Evolutionary conservation across 768 basidiomycete species (phyloP).

Genomic region (Rhodotorula graminis): DNA sequence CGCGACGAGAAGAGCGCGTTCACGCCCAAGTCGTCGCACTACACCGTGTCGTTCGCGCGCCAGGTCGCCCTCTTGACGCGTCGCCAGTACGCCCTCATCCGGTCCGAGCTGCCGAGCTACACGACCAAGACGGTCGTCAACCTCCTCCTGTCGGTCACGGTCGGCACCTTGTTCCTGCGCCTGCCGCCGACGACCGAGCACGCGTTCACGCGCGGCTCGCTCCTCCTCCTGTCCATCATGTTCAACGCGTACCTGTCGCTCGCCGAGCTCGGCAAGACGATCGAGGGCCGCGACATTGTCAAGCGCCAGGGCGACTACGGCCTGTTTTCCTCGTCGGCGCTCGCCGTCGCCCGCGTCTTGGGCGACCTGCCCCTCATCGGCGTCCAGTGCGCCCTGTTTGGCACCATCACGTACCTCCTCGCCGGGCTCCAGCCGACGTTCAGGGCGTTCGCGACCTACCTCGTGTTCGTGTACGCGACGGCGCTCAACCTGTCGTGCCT

Average conservation of each 20-base stretch:
- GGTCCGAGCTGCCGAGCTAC: slow-evolving; percentile 68
- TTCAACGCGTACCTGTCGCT: slow-evolving; percentile 58
- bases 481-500: slow-evolving; percentile 39
- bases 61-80: slow-evolving; percentile 68
- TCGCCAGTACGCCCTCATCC: slow-evolving; percentile 65
- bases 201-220: slow-evolving; percentile 82
- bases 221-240: slow-evolving; percentile 58
- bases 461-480: slow-evolving; percentile 37
- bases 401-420: slow-evolving; percentile 51
- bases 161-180: slow-evolving; percentile 55
- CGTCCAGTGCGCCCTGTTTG: slow-evolving; percentile 45
- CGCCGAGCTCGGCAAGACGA: slow-evolving; percentile 55
- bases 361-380: slow-evolving; percentile 49
- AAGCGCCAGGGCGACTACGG: slow-evolving; percentile 51
- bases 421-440: slow-evolving; percentile 45
- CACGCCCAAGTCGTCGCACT: slow-evolving; percentile 59
- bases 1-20: slow-evolving; percentile 43
- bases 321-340: slow-evolving; percentile 51
- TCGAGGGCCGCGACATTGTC: slow-evolving; percentile 68
- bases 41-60: slow-evolving; percentile 69
- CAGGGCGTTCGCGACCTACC: slow-evolving; percentile 24
- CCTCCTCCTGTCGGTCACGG: slow-evolving; percentile 46
- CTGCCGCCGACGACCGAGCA: slow-evolving; percentile 68
- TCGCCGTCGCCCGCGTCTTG: slow-evolving; percentile 46
- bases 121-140: slow-evolving; percentile 59